Percentiles rank a stretch among this genome's conserved stretches.
phyloP scores from a whole-genome alignment of 805 yeast genomes.

The Candida easanensis region DNA sequence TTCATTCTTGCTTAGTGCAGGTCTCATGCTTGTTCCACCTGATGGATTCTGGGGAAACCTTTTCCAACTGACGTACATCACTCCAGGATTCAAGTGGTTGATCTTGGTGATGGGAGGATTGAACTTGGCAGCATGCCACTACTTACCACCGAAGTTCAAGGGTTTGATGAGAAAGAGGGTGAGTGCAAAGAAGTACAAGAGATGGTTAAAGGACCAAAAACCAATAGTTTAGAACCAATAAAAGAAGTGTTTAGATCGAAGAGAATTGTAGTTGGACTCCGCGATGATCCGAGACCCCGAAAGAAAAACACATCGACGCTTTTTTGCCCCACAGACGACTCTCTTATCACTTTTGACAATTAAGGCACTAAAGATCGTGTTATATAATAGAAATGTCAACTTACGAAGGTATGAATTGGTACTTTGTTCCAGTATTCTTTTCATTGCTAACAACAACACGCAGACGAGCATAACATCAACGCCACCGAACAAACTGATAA shows the following conservation, averaged over 20 bases:
- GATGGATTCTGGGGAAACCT: constrained; percentile 56
- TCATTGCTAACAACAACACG: no score
- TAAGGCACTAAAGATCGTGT: not conserved
- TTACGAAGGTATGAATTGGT: constrained; percentile 32
- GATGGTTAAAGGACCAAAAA: constrained; percentile 23
- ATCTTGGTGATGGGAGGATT: constrained; percentile 44
- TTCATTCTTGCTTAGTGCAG: constrained; percentile 48
- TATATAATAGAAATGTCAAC: constrained; percentile 26
- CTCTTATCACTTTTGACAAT: not conserved
- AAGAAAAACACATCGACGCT: no score
- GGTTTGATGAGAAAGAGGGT: constrained; percentile 32
- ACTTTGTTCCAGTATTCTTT: not conserved
- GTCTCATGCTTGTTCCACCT: constrained; percentile 53
- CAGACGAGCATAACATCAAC: constrained; percentile 30
- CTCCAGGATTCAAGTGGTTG: constrained; percentile 46
- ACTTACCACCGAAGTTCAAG: constrained; percentile 33
- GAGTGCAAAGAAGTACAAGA: constrained; percentile 39
- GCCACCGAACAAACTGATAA: not conserved
- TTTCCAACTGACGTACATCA: constrained; percentile 72
- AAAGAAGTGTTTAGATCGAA: not conserved
- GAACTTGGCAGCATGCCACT: constrained; percentile 43
- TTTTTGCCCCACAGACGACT: no score
- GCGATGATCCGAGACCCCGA: no score
- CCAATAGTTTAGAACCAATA: constrained; percentile 4
- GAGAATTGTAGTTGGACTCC: no score